A percentile compares a stretch with the other conserved stretches of the same genome.
Evolutionary conservation across 306 rosid species (phyloP).

Genomic region (Myrica gale): DNA sequence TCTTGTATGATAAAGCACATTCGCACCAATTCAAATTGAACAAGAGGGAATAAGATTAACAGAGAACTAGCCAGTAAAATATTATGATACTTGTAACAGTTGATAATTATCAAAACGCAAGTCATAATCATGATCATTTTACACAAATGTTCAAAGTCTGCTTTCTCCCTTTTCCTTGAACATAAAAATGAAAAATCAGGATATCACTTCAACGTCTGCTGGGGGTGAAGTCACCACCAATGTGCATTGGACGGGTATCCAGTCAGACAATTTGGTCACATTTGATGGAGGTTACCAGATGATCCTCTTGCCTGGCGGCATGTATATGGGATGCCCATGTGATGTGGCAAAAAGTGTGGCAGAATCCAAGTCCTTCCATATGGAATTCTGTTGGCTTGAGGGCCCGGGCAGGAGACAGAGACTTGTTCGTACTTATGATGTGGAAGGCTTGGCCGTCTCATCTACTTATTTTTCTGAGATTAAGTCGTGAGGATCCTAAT

Average conservation of each 20-base stretch:
- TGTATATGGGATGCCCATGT: conserved; percentile 88
- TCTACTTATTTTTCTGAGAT: conserved; percentile 78
- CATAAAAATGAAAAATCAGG: conserved; percentile 37
- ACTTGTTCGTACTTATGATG: conserved; percentile 78
- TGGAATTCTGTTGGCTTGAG: conserved; percentile 95
- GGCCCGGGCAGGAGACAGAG: conserved; percentile 76
- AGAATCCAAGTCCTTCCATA: conserved; percentile 70
- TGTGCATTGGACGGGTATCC: conserved; percentile 82
- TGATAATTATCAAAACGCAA: background rate
- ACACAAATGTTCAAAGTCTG: background rate
- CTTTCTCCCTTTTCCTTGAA: background rate
- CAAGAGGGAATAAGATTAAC: background rate
- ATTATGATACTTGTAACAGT: background rate
- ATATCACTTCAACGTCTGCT: conserved; percentile 57
- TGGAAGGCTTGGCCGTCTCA: conserved; percentile 94
- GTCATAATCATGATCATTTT: background rate
- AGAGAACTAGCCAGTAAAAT: background rate
- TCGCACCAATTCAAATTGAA: background rate
- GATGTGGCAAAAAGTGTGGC: conserved; percentile 77
- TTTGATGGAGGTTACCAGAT: conserved; percentile 81
- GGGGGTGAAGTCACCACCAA: conserved; percentile 53
- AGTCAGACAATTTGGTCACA: conserved; percentile 53
- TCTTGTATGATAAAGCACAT: background rate
- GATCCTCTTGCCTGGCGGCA: conserved; percentile 84
- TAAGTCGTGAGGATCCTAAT: conserved; percentile 38